Conservation (phyloP, 73 alveolate species). For the Durusdinium trenchii region DNA sequence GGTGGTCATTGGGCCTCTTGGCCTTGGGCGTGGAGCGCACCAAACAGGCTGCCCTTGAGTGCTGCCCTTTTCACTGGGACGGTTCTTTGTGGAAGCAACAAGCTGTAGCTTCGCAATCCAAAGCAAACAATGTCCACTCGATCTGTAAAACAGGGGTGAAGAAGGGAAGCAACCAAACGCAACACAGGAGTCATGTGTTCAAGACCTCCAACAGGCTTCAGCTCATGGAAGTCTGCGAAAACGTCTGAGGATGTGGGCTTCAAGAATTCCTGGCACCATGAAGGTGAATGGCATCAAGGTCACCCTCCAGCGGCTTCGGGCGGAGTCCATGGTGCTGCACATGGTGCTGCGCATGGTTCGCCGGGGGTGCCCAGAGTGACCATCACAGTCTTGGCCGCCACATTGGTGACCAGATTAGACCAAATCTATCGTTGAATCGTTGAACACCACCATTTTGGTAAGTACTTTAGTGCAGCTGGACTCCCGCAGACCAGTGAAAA, state of each 20-base stretch:
- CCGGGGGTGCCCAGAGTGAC: background rate
- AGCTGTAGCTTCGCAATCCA: no score
- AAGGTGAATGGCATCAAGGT: constrained; percentile 61
- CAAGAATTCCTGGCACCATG: constrained; percentile 48
- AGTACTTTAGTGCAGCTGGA: no score
- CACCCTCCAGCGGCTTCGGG: background rate
- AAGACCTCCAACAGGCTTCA: background rate
- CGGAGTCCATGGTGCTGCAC: background rate
- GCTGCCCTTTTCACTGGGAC: background rate
- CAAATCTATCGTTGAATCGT: no score
- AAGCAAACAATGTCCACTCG: background rate
- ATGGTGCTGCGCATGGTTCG: background rate
- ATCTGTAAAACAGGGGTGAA: background rate
- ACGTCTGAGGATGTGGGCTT: constrained; percentile 58
- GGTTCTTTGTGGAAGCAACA: background rate
- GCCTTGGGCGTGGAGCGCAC: background rate
- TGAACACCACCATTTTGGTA: no score
- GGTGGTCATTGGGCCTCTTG: constrained; percentile 45
- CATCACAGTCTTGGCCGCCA: no score
- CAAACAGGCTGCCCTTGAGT: background rate
- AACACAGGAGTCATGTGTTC: background rate
- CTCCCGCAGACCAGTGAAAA: no score
- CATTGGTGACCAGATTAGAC: no score
- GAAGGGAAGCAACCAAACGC: background rate
- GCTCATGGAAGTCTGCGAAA: background rate